A percentile compares a stretch with the other conserved stretches of the same genome.
Evolutionary conservation across 345 rosid genomes (phyloP).

Genomic region (Aquilaria yunnanensis): DNA sequence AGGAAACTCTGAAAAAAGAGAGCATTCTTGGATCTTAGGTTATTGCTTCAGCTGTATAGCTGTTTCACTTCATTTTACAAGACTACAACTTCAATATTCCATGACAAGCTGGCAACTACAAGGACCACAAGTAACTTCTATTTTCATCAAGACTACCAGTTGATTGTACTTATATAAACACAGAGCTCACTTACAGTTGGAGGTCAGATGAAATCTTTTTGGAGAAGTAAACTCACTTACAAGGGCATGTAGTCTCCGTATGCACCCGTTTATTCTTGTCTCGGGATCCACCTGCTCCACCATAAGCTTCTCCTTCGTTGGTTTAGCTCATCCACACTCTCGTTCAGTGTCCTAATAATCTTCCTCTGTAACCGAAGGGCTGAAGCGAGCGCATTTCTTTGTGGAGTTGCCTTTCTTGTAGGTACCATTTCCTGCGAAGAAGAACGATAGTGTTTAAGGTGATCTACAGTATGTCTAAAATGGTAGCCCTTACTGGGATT

Average conservation of each 20-base stretch:
- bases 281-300: slow-evolving; percentile 98
- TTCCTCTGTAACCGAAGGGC: slow-evolving; percentile 74
- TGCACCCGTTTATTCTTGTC: slow-evolving; percentile 52
- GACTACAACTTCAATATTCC: slow-evolving; percentile 1
- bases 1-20: slow-evolving; percentile 7
- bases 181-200: too few species aligned
- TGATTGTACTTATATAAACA: too few species aligned
- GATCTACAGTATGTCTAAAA: too few species aligned
- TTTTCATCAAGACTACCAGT: too few species aligned
- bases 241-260: background rate
- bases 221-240: too few species aligned
- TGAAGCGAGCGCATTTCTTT: slow-evolving; percentile 73
- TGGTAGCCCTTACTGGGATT: too few species aligned
- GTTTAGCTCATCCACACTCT: slow-evolving; percentile 78
- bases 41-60: slow-evolving; percentile 10
- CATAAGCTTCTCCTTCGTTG: slow-evolving; percentile 69
- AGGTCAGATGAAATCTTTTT: background rate
- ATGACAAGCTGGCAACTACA: background rate
- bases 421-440: slow-evolving; percentile 60
- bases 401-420: slow-evolving; percentile 45
- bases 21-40: too few species aligned
- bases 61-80: slow-evolving; percentile 13
- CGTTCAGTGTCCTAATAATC: slow-evolving; percentile 54
- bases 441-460: background rate
- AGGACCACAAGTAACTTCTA: too few species aligned